phyloP scores from a whole-genome alignment of 306 rosid species.

The Styphnolobium japonicum region DNA sequence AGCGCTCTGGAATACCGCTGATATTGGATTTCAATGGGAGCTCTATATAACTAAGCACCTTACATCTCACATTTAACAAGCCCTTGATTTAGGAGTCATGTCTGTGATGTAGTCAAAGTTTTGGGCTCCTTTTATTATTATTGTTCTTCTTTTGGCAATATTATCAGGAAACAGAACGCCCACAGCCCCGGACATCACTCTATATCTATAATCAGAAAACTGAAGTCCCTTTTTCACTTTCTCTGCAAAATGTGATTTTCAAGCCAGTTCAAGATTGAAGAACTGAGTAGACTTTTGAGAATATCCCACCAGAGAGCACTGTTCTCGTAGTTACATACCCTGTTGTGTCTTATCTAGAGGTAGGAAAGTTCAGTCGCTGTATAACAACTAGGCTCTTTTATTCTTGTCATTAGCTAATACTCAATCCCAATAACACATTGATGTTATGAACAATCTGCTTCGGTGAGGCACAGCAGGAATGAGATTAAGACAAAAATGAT shows the following conservation, averaged over 20 bases:
- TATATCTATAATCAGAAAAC: not conserved
- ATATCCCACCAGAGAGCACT: not conserved
- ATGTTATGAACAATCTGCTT: not conserved
- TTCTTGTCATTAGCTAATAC: not conserved
- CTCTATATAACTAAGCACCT: not conserved
- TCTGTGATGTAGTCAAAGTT: slow-evolving; percentile 39
- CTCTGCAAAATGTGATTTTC: not conserved
- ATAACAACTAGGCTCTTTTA: not conserved
- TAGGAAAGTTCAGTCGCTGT: not conserved
- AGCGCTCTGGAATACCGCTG: slow-evolving; percentile 3
- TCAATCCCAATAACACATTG: not conserved
- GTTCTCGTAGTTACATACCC: not conserved
- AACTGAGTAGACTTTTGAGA: not conserved
- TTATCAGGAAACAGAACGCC: slow-evolving; percentile 19
- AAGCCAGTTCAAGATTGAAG: not conserved
- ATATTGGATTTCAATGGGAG: slow-evolving; percentile 1
- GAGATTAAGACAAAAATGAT: not conserved
- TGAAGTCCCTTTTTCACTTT: not conserved
- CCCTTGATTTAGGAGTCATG: slow-evolving; percentile 41
- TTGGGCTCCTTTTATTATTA: not conserved
- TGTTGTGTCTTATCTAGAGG: not conserved
- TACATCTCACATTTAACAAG: slow-evolving; percentile 9
- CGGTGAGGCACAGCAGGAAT: not conserved
- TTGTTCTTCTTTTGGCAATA: slow-evolving; percentile 19
- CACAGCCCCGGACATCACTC: slow-evolving; percentile 13